phyloP scores from a whole-genome alignment of 257 asterid species.

The Solanum virginianum region DNA sequence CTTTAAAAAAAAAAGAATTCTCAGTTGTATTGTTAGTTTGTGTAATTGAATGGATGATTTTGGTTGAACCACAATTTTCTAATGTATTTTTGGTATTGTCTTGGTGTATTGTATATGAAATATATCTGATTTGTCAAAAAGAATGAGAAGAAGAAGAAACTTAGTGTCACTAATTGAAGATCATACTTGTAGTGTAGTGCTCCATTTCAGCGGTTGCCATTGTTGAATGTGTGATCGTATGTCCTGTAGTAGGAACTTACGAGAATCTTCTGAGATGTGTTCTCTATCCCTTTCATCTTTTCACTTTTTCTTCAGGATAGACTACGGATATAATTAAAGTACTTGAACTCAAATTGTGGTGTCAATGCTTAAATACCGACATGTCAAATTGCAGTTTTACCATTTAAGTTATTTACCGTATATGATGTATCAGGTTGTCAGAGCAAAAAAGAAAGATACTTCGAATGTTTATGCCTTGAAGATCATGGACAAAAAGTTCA shows the following conservation, averaged over 20 bases:
- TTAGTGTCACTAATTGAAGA: neutral
- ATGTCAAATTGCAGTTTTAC: neutral
- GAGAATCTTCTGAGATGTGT: neutral
- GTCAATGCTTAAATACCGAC: neutral
- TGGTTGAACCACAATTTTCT: neutral
- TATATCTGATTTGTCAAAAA: neutral
- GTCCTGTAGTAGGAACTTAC: neutral
- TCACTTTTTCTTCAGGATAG: neutral
- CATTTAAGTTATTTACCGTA: neutral
- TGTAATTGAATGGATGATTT: neutral
- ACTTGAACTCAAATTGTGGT: neutral
- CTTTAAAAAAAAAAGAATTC: neutral
- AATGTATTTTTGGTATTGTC: neutral
- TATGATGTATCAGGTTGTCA: slow-evolving; percentile 60
- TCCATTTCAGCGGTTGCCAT: neutral
- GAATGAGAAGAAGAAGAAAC: neutral
- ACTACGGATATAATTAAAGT: neutral
- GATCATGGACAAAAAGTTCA: slow-evolving; percentile 95
- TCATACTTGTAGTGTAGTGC: neutral
- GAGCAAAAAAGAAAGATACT: slow-evolving; percentile 94
- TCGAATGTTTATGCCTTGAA: slow-evolving; percentile 83
- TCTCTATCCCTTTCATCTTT: neutral
- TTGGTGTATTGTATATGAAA: neutral
- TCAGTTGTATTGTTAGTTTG: neutral
- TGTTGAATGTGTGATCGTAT: neutral